Percentiles rank a stretch among this genome's conserved stretches.
These are phyloP conservation scores for Hyaloscypha hepaticicola DNA, from an alignment of 495 filamentous ascomycete genomes.

Conservation along the genomic window DNA sequence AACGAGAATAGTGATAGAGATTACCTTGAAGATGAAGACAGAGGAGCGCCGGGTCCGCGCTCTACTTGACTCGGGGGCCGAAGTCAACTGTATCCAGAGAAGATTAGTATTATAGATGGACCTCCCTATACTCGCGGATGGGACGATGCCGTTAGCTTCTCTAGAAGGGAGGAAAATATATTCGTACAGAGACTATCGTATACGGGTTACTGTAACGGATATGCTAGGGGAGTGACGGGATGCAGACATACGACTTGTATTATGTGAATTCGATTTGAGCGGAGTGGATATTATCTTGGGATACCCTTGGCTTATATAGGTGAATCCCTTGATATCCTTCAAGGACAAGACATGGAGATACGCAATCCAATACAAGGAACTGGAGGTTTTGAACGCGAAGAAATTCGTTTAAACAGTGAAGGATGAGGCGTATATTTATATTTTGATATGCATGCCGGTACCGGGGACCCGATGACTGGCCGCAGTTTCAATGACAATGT, in stretches of 20 bases:
- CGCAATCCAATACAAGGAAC: background rate
- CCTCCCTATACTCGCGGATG: background rate
- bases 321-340: background rate
- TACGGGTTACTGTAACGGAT: background rate
- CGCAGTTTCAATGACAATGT: background rate
- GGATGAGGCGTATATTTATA: background rate
- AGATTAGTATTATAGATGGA: background rate
- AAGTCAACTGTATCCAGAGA: background rate
- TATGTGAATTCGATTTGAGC: background rate
- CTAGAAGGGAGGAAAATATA: background rate
- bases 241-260: background rate
- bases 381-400: background rate
- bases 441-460: background rate
- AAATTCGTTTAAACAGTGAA: background rate
- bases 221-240: background rate
- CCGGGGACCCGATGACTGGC: background rate
- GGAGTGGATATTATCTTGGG: background rate
- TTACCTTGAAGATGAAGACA: background rate
- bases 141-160: background rate
- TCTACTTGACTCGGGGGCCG: background rate
- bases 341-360: background rate
- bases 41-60: background rate
- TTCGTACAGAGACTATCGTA: background rate
- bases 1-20: background rate
- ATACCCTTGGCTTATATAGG: background rate